Base-by-base conservation (phyloP, 164 flowering plant genomes). In the Umbilicus rupestris region DNA sequence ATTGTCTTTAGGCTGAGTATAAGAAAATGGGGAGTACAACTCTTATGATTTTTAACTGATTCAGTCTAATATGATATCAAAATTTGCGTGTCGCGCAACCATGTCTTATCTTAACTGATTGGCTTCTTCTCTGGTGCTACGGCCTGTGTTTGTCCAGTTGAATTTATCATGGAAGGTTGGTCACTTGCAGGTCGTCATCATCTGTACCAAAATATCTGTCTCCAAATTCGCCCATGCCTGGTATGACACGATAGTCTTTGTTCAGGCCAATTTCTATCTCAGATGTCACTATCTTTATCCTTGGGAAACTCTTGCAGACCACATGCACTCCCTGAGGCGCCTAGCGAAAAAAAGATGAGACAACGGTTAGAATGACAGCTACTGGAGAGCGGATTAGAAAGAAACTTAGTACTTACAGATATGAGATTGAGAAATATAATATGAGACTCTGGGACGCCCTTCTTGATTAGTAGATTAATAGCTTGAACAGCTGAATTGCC, bases 191-290 rank as follows among this genome's bases (percentile, higher is more conserved):
- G 31, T 82, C 86, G 50, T 92, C 98, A 37, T 93, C 97, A 73
- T 93, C 96, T 3, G 98, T 93, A 39, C 98, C 98, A 76, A 93
- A 93, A 77, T 93, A 93, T 71, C 98, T 78, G 72, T 93, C 97
- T 60, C 98, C 97, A 75, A 93, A 93, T 70, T 90, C 97, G 15
- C 96, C 97, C 97, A 90, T 90, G 17, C 96, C 96, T 39, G 98
- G 97, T 29, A 93, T 70, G 39, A 93, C 98, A 30, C 97, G 92
- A 73, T 70, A 90, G 65, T 89, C 97, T 59, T 86, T 80, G 66
- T 93, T 93, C 66, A 93, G 57, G 7, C 89, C 97, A 44, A 67
- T 70, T 19, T 93, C 97, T 68, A 90, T 90, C 85, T 90, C 98
- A 33, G 97, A 93, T 9, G 98, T 93, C 76, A 93, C 98, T 26